Conservation (phyloP, 352 stramenopile species). For the Thraustotheca clavata region DNA sequence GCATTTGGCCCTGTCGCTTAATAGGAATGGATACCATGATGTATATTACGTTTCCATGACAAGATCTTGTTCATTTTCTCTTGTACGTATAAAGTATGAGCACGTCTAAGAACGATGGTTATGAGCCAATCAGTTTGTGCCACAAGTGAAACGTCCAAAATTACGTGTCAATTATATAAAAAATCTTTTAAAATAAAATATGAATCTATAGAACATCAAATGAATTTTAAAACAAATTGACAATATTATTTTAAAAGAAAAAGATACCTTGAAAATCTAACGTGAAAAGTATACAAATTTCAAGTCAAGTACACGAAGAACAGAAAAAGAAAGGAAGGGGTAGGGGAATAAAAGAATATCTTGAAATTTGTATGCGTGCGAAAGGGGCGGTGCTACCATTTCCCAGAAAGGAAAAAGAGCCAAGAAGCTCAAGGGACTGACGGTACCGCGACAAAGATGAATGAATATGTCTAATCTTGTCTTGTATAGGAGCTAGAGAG, state of each 20-base stretch:
- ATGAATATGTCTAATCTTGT: neutral
- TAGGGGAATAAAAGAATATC: slow-evolving; percentile 4
- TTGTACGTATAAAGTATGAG: too few relatives aligned
- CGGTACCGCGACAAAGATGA: neutral
- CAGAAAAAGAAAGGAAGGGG: slow-evolving; percentile 16
- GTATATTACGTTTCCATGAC: too few relatives aligned
- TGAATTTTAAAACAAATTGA: neutral
- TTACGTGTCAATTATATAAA: too few relatives aligned
- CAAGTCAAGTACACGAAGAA: slow-evolving; percentile 11
- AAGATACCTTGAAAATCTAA: neutral
- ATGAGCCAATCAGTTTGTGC: neutral
- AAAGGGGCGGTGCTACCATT: slow-evolving; percentile 8
- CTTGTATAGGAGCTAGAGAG: slow-evolving; percentile 11
- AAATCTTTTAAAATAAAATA: too few relatives aligned
- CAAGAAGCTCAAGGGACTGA: slow-evolving; percentile 10
- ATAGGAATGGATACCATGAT: too few relatives aligned
- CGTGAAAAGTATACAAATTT: slow-evolving; percentile 9
- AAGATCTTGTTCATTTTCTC: too few relatives aligned
- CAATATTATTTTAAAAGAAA: neutral
- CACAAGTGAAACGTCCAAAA: slow-evolving; percentile 6
- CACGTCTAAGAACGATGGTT: too few relatives aligned
- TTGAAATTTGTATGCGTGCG: slow-evolving; percentile 16
- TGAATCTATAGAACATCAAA: too few relatives aligned
- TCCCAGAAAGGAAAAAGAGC: slow-evolving; percentile 13
- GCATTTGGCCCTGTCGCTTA: too few relatives aligned